Evolutionary conservation across 164 flowering plant genomes (phyloP).

Genomic region (Protea cynaroides): DNA sequence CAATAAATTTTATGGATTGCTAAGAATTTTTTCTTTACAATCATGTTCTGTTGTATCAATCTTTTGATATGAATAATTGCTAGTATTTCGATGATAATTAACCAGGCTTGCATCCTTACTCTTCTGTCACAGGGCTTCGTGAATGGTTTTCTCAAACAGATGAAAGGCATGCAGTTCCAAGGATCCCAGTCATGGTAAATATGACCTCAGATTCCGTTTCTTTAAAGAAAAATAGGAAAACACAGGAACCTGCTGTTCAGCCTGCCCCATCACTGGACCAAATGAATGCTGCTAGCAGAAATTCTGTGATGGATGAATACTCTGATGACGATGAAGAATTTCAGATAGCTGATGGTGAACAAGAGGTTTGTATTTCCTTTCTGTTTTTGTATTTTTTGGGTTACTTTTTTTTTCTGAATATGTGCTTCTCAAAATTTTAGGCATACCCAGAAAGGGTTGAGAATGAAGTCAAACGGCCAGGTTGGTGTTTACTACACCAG

Average conservation of each 20-base stretch:
- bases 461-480: conserved; percentile 49
- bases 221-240: conserved; percentile 45
- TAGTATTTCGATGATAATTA: conserved; percentile 1
- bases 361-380: conserved; percentile 48
- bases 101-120: not conserved
- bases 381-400: not conserved
- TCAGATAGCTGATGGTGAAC: conserved; percentile 64
- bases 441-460: conserved; percentile 30
- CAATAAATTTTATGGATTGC: too few relatives aligned
- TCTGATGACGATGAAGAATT: conserved; percentile 96
- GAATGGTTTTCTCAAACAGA: conserved; percentile 96
- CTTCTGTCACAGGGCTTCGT: conserved; percentile 62
- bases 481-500: conserved; percentile 29
- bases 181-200: conserved; percentile 93
- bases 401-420: conserved; percentile 7
- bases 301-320: conserved; percentile 76
- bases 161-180: conserved; percentile 64
- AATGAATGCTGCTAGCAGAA: conserved; percentile 48
- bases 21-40: too few relatives aligned
- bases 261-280: conserved; percentile 50
- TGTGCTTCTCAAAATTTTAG: conserved; percentile 37
- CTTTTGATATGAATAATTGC: not conserved
- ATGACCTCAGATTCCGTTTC: conserved; percentile 68
- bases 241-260: conserved; percentile 34
- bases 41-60: too few relatives aligned